These are phyloP conservation scores for Isoetes engelmannii DNA, from an alignment of 83 land plant genomes.

Conservation along the genomic window DNA sequence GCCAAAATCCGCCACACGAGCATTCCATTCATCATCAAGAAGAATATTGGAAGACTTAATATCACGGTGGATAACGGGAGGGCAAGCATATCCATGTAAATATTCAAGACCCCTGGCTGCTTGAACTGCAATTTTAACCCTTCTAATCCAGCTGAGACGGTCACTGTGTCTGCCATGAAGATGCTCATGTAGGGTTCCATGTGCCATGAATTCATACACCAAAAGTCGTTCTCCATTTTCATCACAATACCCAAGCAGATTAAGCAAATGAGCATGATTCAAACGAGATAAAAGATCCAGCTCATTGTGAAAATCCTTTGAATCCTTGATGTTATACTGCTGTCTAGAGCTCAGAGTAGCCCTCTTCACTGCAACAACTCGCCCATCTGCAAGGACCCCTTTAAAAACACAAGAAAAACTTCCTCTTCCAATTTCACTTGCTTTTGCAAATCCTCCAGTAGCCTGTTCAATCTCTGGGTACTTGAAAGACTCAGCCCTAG, in stretches of 20 bases:
- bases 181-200: constrained; percentile 74
- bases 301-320: constrained; percentile 72
- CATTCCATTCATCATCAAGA: constrained; percentile 83
- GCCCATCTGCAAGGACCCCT: constrained; percentile 61
- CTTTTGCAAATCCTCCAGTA: constrained; percentile 59
- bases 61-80: constrained; percentile 81
- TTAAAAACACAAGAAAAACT: constrained; percentile 80
- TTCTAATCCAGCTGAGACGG: constrained; percentile 54
- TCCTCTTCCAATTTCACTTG: constrained; percentile 63
- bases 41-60: constrained; percentile 84
- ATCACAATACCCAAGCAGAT: constrained; percentile 77
- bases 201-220: constrained; percentile 83
- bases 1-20: constrained; percentile 81
- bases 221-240: constrained; percentile 72
- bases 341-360: constrained; percentile 38
- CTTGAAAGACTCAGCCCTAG: constrained; percentile 54
- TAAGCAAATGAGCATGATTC: constrained; percentile 80
- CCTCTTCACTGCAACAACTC: constrained; percentile 73
- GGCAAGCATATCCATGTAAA: constrained; percentile 90
- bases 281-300: constrained; percentile 70
- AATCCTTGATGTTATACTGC: constrained; percentile 30
- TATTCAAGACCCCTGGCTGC: constrained; percentile 86
- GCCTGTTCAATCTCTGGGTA: constrained; percentile 69
- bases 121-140: constrained; percentile 84
- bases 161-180: constrained; percentile 56